phyloP scores from a whole-genome alignment of 352 stramenopile genomes.

The Phytophthora citrophthora region DNA sequence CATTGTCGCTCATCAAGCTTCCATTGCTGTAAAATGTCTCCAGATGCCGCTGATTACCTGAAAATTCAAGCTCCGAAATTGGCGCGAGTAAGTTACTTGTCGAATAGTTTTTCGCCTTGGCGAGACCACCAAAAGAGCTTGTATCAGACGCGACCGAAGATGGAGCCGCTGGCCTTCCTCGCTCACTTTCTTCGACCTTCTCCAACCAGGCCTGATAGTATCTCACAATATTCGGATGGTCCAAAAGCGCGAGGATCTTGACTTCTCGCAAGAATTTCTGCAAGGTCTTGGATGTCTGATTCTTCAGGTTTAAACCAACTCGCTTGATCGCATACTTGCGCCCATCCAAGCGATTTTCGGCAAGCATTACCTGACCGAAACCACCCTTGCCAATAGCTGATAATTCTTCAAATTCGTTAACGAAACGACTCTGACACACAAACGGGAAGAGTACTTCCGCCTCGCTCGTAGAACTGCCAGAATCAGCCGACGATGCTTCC shows the following conservation, averaged over 20 bases:
- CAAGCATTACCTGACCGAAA: slow-evolving; percentile 95
- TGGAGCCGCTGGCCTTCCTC: slow-evolving; percentile 9
- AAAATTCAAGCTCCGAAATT: slow-evolving; percentile 74
- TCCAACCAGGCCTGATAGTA: slow-evolving; percentile 94
- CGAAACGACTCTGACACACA: slow-evolving; percentile 84
- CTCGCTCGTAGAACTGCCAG: slow-evolving; percentile 42
- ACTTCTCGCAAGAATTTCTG: slow-evolving; percentile 94
- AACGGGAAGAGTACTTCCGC: slow-evolving; percentile 83
- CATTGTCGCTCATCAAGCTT: slow-evolving; percentile 44
- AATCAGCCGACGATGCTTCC: slow-evolving; percentile 61
- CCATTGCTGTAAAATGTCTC: slow-evolving; percentile 58
- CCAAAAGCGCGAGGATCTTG: slow-evolving; percentile 91
- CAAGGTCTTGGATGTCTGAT: slow-evolving; percentile 91
- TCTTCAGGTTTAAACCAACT: slow-evolving; percentile 81
- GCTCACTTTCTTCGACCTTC: slow-evolving; percentile 71
- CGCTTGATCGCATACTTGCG: slow-evolving; percentile 95
- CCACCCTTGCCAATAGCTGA: slow-evolving; percentile 92
- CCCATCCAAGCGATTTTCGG: slow-evolving; percentile 93
- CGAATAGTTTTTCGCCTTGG: slow-evolving; percentile 61
- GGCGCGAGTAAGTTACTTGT: slow-evolving; percentile 76
- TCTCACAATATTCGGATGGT: slow-evolving; percentile 94
- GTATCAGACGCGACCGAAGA: slow-evolving; percentile 39
- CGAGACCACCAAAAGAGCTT: slow-evolving; percentile 36
- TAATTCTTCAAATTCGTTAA: slow-evolving; percentile 86
- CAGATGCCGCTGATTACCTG: slow-evolving; percentile 50